Base-by-base conservation (phyloP, 352 stramenopile genomes). In the Aphanomyces astaci region DNA sequence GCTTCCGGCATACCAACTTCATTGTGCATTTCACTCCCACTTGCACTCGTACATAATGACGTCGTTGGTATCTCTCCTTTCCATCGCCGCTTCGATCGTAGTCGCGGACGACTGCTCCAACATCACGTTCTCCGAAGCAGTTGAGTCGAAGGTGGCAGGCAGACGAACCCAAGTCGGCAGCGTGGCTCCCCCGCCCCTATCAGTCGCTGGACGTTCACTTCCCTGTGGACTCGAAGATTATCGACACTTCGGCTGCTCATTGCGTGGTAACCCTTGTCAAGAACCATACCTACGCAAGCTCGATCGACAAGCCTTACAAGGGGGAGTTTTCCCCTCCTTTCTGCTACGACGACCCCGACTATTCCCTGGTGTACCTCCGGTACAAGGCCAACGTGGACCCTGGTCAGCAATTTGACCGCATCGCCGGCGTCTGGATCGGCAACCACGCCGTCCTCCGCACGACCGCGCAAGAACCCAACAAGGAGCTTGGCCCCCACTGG, bases 361-460 rank as follows among this genome's bases (percentile, higher is more conserved):
- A 88, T 67, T 81, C 80, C 51, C 52, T 85, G 25, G 74, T 77
- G 56, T 89, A 87, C 51, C 77, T 90, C 30, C 81, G 75, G 36
- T 90, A 78, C 78, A 43, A 60, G 32, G 80, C 75, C 3, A 75
- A 66, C 15, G 80, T 75, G 39, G 73, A 74, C 15, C 64, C 78
- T 0, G 80, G 80, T 62, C 72, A 79, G 13, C 84, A 92, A 64
- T 92, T 76, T 63, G 84, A 92, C 60, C 84, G 82, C 62, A 82
- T 89, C 65, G 84, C 77, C 4, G 84, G 79, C 1, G 79, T 89
- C 5, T 92, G 82, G 82, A 68, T 89, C 65, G 87, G 88, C 60
- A 78, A 78, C 24, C 71, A 86, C 62, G 84, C 90, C 59, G 62
- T 92, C 48, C 76, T 92, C 27, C 78, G 84, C 28, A 90, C 83